phyloP scores from a whole-genome alignment of 2,329 filamentous ascomycete species.

The Sporothrix inflata region DNA sequence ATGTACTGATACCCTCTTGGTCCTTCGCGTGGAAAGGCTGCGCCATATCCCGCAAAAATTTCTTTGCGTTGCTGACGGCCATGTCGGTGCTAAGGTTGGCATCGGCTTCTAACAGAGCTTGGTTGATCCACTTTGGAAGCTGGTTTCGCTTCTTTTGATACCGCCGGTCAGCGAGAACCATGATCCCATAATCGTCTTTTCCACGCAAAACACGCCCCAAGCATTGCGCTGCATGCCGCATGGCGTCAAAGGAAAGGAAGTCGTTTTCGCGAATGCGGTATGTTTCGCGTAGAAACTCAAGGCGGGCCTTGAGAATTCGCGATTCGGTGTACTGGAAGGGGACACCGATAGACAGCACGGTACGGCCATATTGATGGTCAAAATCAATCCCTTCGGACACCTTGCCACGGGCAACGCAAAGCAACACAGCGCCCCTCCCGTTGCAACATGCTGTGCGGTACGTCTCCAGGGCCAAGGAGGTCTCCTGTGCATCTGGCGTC shows the following conservation, averaged over 20 bases:
- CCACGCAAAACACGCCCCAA: slow-evolving; percentile 90
- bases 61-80: slow-evolving; percentile 85
- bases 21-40: slow-evolving; percentile 82
- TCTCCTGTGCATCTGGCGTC: slow-evolving; percentile 96
- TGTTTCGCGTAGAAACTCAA: slow-evolving; percentile 95
- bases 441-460: slow-evolving; percentile 98
- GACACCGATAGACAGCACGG: slow-evolving; percentile 93
- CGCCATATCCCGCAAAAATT: slow-evolving; percentile 88
- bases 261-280: slow-evolving; percentile 97
- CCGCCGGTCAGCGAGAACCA: slow-evolving; percentile 92
- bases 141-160: slow-evolving; percentile 91
- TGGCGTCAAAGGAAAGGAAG: slow-evolving; percentile 97
- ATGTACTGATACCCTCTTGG: slow-evolving; percentile 78
- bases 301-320: slow-evolving; percentile 88
- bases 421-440: slow-evolving; percentile 85
- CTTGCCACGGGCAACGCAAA: slow-evolving; percentile 95
- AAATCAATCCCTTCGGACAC: slow-evolving; percentile 99
- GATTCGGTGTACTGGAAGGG: slow-evolving; percentile 99
- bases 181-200: slow-evolving; percentile 99
- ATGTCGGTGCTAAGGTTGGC: slow-evolving; percentile 94
- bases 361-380: slow-evolving; percentile 95
- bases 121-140: slow-evolving; percentile 94
- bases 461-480: slow-evolving; percentile 90
- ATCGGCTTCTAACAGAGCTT: slow-evolving; percentile 82
- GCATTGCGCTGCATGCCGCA: slow-evolving; percentile 98